Conservation (phyloP, 345 rosid species). For the Euphorbia lathyris region DNA sequence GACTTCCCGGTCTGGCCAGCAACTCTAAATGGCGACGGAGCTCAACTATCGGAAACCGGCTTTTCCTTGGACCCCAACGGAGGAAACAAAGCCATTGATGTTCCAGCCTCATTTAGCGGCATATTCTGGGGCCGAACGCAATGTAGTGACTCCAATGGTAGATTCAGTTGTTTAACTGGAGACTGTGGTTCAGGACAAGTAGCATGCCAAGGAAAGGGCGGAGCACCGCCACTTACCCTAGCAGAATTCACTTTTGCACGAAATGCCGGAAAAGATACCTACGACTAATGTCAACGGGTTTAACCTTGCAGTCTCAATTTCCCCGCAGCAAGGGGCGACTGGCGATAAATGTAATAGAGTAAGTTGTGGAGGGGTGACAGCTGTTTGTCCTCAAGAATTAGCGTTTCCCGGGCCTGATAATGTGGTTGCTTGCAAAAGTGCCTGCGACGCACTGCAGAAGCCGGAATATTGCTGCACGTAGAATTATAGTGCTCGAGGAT, state of each 20-base stretch:
- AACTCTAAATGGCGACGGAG: constrained; percentile 4
- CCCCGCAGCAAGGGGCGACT: constrained; percentile 34
- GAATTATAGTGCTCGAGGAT: not conserved
- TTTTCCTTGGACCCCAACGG: constrained; percentile 15
- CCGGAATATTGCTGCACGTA: constrained; percentile 39
- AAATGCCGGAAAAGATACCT: constrained; percentile 21
- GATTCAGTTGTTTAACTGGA: constrained; percentile 29
- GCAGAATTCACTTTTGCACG: constrained; percentile 25
- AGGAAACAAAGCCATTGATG: constrained; percentile 1
- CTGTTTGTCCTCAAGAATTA: constrained; percentile 21
- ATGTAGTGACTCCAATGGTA: constrained; percentile 23
- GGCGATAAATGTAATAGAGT: constrained; percentile 9
- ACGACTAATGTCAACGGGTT: constrained; percentile 43
- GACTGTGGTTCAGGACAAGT: constrained; percentile 40
- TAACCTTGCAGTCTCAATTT: constrained; percentile 29
- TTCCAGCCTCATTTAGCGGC: constrained; percentile 29
- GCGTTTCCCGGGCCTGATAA: constrained; percentile 25
- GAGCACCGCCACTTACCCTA: constrained; percentile 25
- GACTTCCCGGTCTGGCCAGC: constrained; percentile 36
- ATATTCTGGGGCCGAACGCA: constrained; percentile 40
- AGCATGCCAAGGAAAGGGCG: constrained; percentile 23
- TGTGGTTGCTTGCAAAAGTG: constrained; percentile 36
- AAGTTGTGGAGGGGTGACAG: constrained; percentile 28
- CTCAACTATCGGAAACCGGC: constrained; percentile 29
- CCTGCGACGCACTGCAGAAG: constrained; percentile 28